Base-by-base conservation (phyloP, 2,329 filamentous ascomycete species). In the Aspergillus sp. region DNA sequence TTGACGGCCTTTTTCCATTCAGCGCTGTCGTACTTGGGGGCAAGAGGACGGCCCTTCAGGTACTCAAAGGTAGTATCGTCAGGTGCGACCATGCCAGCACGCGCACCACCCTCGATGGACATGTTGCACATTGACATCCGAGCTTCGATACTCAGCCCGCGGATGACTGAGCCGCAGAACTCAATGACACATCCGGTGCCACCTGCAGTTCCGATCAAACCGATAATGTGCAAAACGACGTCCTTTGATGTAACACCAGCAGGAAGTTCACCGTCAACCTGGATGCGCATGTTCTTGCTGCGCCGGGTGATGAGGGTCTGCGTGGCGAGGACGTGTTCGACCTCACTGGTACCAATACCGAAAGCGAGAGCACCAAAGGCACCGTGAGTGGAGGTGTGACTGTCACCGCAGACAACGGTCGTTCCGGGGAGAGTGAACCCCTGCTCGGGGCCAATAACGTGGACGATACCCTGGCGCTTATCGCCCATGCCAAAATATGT, bases 51-150 rank as follows among this genome's bases (percentile, higher is more conserved):
- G 67, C 89, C 91, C 81, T 95, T 95, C 69, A 99, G 89, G 73
- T 98, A 99, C 65, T 96, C 91, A 68, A 96, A 96, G 27, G 95
- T 98, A 58, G 82, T 89, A 71, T 97, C 89, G 70, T 99, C 95
- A 5, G 95, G 95, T 9, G 95, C 95, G 59, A 99, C 88, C 92
- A 99, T 96, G 65, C 95, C 95, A 60, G 93, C 93, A 78, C 95
- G 86, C 48, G 95, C 95, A 77, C 95, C 95, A 66, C 84, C 95
- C 81, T 99, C 95, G 67, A 98, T 97, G 13, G 93, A 92, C 95
- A 98, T 98, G 81, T 99, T 99, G 82, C 95, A 98, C 74, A 99
- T 96, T 62, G 93, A 97, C 95, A 99, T 98, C 66, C 95, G 87
- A 44, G 93, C 95, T 78, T 98, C 95, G 86, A 99, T 96, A 77